A percentile compares a stretch with the other conserved stretches of the same genome.
Conservation (phyloP, 2,329 filamentous ascomycete species). For the Xylariomycetidae sp. region DNA sequence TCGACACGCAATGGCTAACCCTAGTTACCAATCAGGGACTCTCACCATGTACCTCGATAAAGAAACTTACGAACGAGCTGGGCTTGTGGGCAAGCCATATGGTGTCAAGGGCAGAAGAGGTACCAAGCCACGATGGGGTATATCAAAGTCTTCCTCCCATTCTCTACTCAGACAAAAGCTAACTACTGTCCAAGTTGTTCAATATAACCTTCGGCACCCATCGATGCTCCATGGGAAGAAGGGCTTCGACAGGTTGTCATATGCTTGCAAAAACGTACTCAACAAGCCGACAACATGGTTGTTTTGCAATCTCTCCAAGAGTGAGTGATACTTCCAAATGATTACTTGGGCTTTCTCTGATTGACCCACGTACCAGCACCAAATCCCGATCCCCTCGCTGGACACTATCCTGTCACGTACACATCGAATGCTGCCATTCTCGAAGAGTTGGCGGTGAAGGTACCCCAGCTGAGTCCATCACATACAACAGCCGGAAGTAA, state of each 20-base stretch:
- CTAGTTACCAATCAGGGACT: slow-evolving; percentile 48
- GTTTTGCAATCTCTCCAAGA: slow-evolving; percentile 57
- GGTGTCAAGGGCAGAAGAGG: slow-evolving; percentile 52
- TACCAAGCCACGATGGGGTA: slow-evolving; percentile 69
- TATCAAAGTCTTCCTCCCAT: no score
- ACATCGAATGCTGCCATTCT: slow-evolving; percentile 29
- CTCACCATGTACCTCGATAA: slow-evolving; percentile 74
- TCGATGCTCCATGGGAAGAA: slow-evolving; percentile 81
- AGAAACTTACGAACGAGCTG: slow-evolving; percentile 75
- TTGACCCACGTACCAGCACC: slow-evolving; percentile 31
- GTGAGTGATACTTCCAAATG: slow-evolving; percentile 28
- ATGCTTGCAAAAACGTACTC: slow-evolving; percentile 75
- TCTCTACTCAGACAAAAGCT: slow-evolving; percentile 13
- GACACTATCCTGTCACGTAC: slow-evolving; percentile 37
- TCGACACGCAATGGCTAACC: no score
- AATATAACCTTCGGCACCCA: slow-evolving; percentile 65
- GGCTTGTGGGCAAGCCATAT: slow-evolving; percentile 66
- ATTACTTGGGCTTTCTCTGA: not conserved
- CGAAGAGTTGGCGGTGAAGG: slow-evolving; percentile 17
- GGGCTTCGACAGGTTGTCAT: slow-evolving; percentile 70
- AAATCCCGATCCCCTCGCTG: slow-evolving; percentile 42
- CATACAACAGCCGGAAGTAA: slow-evolving; percentile 26
- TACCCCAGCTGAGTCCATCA: slow-evolving; percentile 30
- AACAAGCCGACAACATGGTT: slow-evolving; percentile 66
- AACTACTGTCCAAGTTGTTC: slow-evolving; percentile 52